Percentiles rank a stretch among this genome's conserved stretches.
Conservation (phyloP, 371 early-diverging fungal genomes). For the Zancudomyces culisetae region DNA sequence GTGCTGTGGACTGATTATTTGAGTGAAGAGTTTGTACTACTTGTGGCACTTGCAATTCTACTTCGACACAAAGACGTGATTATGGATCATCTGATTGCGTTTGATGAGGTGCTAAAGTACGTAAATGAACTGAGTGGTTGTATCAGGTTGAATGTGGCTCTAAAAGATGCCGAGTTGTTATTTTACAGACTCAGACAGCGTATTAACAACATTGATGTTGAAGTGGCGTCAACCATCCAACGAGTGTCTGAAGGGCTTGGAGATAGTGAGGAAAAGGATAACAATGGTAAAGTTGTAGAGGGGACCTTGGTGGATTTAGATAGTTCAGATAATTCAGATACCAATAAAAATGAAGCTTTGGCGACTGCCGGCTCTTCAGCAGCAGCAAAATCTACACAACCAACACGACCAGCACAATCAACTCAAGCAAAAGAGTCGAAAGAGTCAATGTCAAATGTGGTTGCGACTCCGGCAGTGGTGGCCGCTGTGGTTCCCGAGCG, state of each 20-base stretch:
- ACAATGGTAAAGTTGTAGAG: neutral
- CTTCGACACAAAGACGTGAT: slow-evolving; percentile 60
- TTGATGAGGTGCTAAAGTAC: slow-evolving; percentile 83
- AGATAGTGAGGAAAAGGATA: neutral
- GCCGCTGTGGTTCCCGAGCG: neutral
- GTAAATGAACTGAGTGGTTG: slow-evolving; percentile 67
- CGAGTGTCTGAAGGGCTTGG: too few relatives aligned
- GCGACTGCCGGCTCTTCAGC: neutral
- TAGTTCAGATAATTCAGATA: neutral
- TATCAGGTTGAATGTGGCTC: slow-evolving; percentile 50
- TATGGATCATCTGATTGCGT: slow-evolving; percentile 45
- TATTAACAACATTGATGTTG: slow-evolving; percentile 29
- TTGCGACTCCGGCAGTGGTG: too few relatives aligned
- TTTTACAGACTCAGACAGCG: slow-evolving; percentile 49
- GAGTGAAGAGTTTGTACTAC: slow-evolving; percentile 58
- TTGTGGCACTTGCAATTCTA: slow-evolving; percentile 76
- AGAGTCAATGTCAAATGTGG: too few relatives aligned
- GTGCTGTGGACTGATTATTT: slow-evolving; percentile 70
- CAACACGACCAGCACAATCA: too few relatives aligned
- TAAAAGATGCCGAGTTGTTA: slow-evolving; percentile 58
- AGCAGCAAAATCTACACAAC: too few relatives aligned
- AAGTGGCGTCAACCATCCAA: neutral
- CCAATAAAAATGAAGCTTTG: neutral
- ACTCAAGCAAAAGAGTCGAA: too few relatives aligned
- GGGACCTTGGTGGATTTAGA: neutral